Evolutionary conservation across 163 green algal species (phyloP), one percentile per base, ranked within the genome.

Genomic region (Picocystis sp.): DNA sequence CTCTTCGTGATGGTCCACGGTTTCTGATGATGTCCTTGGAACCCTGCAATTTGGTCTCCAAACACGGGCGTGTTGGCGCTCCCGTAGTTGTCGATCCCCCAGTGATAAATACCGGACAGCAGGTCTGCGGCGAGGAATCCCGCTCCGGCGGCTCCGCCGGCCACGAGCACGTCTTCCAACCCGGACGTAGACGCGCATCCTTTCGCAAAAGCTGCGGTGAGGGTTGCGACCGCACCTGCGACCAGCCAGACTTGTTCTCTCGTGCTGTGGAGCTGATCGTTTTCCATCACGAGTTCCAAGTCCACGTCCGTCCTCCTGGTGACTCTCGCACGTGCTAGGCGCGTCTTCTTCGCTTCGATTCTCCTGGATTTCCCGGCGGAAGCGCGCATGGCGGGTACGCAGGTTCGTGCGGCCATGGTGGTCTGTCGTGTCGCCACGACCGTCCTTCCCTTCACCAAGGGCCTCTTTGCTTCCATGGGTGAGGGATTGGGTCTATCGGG

Each of bases 1-100:
- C 89, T 71, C 78, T 93, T 70, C 11, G 86, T 95, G 63, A 98
- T 98, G 43, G 84, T 94, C 84, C 89, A 98, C 0, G 89, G 89
- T 11, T 76, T 61, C 68, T 82, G 66, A 69, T 98, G 89, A 61
- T 98, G 89, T 2, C 87, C 85, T 53, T 92, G 81, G 70, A 94
- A 93, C 0, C 75, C 84, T 1, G 79, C 84, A 35, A 94, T 94
- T 61, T 94, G 84, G 46, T 80, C 66, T 9, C 69, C 69, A 47
- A 75, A 55, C 50, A 77, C 33, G 19, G 69, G 69, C 19, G 69
- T 77, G 15, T 33, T 53, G 41, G 43, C 59, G 46, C 61, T 66
- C 2, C 89, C 88, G 50, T 94, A 97, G 64, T 97, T 96, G 73
- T 97, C 89, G 43, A 96, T 81, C 0, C 56, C 61, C 65, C 71